Percentiles rank a stretch among this genome's conserved stretches.
Conservation (phyloP, 2,329 filamentous ascomycete genomes). For the Aspergillus thermomutatus region DNA sequence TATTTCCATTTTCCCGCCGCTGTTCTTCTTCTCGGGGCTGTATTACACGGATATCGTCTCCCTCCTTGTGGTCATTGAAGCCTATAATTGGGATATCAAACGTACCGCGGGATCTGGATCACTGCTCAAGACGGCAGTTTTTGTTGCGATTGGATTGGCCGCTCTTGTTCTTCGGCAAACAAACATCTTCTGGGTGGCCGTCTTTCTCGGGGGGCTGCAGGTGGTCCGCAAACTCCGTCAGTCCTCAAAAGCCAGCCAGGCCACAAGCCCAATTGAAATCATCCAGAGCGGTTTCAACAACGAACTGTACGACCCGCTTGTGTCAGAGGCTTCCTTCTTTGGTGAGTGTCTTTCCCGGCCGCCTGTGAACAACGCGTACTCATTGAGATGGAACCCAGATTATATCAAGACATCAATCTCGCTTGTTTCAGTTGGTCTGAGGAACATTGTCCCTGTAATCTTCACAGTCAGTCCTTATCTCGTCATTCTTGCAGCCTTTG, state of each 20-base stretch:
- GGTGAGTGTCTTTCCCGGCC: slow-evolving; percentile 35
- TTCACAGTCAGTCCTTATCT: slow-evolving; percentile 52
- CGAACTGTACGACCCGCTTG: slow-evolving; percentile 50
- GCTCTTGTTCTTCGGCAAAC: slow-evolving; percentile 83
- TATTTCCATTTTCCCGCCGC: slow-evolving; percentile 75
- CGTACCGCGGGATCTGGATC: slow-evolving; percentile 22
- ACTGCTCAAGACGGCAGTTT: slow-evolving; percentile 26
- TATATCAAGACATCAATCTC: slow-evolving; percentile 57
- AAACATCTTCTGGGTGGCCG: slow-evolving; percentile 88
- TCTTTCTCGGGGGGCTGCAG: slow-evolving; percentile 46
- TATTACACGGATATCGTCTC: slow-evolving; percentile 95
- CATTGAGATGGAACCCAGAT: slow-evolving; percentile 33
- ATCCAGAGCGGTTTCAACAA: slow-evolving; percentile 30
- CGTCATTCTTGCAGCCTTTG: slow-evolving; percentile 64
- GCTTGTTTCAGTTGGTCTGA: slow-evolving; percentile 56
- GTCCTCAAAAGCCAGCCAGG: slow-evolving; percentile 23
- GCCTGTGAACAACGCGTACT: slow-evolving; percentile 10
- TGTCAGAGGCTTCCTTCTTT: slow-evolving; percentile 47
- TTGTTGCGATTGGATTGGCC: slow-evolving; percentile 59
- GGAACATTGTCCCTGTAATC: slow-evolving; percentile 40
- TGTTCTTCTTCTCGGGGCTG: slow-evolving; percentile 94
- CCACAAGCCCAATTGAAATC: slow-evolving; percentile 28
- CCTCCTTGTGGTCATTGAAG: slow-evolving; percentile 68
- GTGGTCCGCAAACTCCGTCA: slow-evolving; percentile 35
- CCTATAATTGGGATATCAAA: slow-evolving; percentile 55